A percentile compares a stretch with the other conserved stretches of the same genome.
These are phyloP conservation scores for Sporothrix inflata DNA, from an alignment of 2,329 filamentous ascomycete genomes.

Conservation along the genomic window DNA sequence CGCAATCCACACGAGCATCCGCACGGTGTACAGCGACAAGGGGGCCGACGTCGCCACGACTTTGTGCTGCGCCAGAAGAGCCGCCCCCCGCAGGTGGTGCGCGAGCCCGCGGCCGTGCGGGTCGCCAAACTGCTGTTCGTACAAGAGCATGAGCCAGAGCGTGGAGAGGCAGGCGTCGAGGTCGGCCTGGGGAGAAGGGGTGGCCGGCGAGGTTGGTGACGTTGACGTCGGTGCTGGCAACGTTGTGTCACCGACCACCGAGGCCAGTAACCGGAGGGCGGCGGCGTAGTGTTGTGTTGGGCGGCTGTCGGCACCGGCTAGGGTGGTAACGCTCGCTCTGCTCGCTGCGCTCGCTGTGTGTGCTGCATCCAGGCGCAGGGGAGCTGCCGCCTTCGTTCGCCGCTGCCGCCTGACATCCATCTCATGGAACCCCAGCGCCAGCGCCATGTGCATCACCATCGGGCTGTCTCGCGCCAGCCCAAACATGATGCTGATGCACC, in stretches of 20 bases:
- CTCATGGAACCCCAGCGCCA: conserved; percentile 11
- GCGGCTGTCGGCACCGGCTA: background rate
- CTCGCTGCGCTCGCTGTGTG: too few relatives aligned
- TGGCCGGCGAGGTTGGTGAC: background rate
- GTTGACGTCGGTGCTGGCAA: background rate
- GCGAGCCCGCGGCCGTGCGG: background rate
- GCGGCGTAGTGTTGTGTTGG: background rate
- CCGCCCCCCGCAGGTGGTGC: background rate
- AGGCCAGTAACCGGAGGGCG: background rate
- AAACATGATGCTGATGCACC: conserved; percentile 19
- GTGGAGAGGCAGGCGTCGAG: background rate
- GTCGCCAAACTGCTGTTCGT: conserved; percentile 13
- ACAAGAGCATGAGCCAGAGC: conserved; percentile 7
- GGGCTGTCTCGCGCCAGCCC: background rate
- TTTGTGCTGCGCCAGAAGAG: background rate
- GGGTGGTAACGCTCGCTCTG: too few relatives aligned
- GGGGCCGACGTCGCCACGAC: background rate
- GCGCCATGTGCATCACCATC: conserved; percentile 18
- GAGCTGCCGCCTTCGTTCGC: too few relatives aligned
- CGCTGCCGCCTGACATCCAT: background rate
- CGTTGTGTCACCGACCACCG: background rate
- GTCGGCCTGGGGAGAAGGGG: background rate
- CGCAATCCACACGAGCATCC: background rate
- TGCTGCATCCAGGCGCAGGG: too few relatives aligned
- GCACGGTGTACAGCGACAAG: background rate